Base-by-base conservation (phyloP, 371 early-diverging fungal species). In the Mortierella sp. region DNA sequence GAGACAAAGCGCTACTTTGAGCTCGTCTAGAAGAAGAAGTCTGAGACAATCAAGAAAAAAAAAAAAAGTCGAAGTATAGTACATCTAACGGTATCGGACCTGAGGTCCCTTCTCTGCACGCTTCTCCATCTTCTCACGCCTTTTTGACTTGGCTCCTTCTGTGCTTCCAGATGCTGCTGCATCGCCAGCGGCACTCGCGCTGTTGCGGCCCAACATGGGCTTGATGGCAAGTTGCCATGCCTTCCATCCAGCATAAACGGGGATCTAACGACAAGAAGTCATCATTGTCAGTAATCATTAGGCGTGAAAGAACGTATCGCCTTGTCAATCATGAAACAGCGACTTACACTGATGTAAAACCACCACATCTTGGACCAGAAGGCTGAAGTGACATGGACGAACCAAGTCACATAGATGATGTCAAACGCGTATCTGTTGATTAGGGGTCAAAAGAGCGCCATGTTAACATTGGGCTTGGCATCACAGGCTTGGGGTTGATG, bases 371-470 rank as follows among this genome's bases (percentile, higher is more conserved):
- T 88, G 56, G 73, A 78, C 19, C 89, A 88, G 24, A 90, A 79
- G 51, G 92, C 83, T 34, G 90, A 89, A 19, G 87, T 82, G 43
- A 92, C 69, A 65, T 92, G 92, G 22, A 89, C 89, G 60, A 89
- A 84, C 94, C 94, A 94, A 22, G 93, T 90, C 31, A 94, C 82
- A 63, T 94, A 93, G 56, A 94, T 89, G 50, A 92, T 88, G 61
- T 94, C 94, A 78, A 94, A 93, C 82, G 92, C 90, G 67, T 93
- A 92, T 8, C 90, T 90, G 52, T 25, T 22, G 34, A 34, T 34
- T n/a, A n/a, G n/a, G n/a, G n/a, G n/a, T n/a, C 34, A 34, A 34
- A 7, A 10, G 34, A 12, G 41, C 28, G 10, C 16, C 13, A 40
- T 19, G 37, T 25, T 39, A 25, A 43, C 7, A 10, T 4, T 34